Base-by-base conservation (phyloP, 2,329 filamentous ascomycete species). In the Sarocladiaceae sp. region DNA sequence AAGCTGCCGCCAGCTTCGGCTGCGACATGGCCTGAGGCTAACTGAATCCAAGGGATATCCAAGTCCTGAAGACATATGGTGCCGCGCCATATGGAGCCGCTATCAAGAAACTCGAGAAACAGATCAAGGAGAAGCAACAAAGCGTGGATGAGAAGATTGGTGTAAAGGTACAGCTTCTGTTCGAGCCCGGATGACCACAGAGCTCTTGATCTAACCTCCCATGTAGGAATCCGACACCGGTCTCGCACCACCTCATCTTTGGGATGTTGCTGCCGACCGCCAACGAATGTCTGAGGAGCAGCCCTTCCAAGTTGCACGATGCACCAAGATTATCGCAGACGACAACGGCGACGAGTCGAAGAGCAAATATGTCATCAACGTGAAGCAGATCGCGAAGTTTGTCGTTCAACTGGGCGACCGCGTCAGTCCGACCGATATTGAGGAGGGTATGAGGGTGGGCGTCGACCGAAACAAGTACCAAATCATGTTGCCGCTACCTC, bases 321-420 rank as follows among this genome's bases (percentile, higher is more conserved):
- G 93, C 76, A 98, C 93, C 48, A 98, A 98, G 77, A 98, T 98
- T 65, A 98, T 98, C 56, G 83, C 89, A 49, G 91, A 97, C 61
- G 90, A 95, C 64, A 91, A 93, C 68, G 66, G 66, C n/a, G 90
- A 97, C 63, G 76, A 88, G 49, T 87, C 95, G 51, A 98, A 98
- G 80, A 95, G 86, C 80, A 98, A 97, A 82, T 98, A 98, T 73
- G 90, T 98, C 59, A 98, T 98, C 78, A 98, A 98, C 69, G 91
- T 98, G 56, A 98, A 98, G 76, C 93, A 98, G 68, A 98, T 98
- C 59, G 93, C 93, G 60, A 98, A 98, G 71, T 98, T 98, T 59
- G 93, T 98, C 42, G 93, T 98, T 53, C 93, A 96, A 67, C 80
- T 98, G 43, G 93, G 93, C 56, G 93, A 98, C 63, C 85, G 93